phyloP scores from a whole-genome alignment of 2,329 filamentous ascomycete genomes.

The Furcasterigmium furcatum region DNA sequence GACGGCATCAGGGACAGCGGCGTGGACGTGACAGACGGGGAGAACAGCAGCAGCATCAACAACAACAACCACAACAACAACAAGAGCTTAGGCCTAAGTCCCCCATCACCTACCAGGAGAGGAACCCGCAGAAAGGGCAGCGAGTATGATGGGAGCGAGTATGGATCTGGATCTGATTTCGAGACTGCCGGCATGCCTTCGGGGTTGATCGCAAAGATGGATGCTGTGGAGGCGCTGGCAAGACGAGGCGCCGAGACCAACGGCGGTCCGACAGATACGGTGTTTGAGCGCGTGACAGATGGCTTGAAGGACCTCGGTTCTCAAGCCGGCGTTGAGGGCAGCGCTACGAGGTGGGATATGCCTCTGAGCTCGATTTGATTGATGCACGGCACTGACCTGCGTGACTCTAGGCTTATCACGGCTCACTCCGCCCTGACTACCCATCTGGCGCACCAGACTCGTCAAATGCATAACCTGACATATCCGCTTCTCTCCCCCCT shows the following conservation, averaged over 20 bases:
- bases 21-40: slow-evolving; percentile 30
- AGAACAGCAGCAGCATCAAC: neutral
- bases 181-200: slow-evolving; percentile 66
- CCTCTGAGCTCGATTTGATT: too few relatives aligned
- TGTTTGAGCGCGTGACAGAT: slow-evolving; percentile 67
- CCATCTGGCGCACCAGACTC: slow-evolving; percentile 72
- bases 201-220: slow-evolving; percentile 65
- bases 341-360: slow-evolving; percentile 59
- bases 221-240: slow-evolving; percentile 68
- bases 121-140: slow-evolving; percentile 50
- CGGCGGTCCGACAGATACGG: slow-evolving; percentile 60
- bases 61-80: slow-evolving; percentile 1
- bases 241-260: slow-evolving; percentile 64
- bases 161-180: slow-evolving; percentile 69
- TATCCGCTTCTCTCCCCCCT: slow-evolving; percentile 70
- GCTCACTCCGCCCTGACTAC: slow-evolving; percentile 72
- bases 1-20: slow-evolving; percentile 36
- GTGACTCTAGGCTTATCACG: slow-evolving; percentile 60
- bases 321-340: slow-evolving; percentile 69
- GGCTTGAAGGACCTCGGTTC: slow-evolving; percentile 69
- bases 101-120: slow-evolving; percentile 39
- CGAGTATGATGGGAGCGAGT: slow-evolving; percentile 71
- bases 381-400: slow-evolving; percentile 1
- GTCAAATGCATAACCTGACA: slow-evolving; percentile 69
- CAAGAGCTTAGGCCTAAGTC: slow-evolving; percentile 33